Base-by-base conservation (phyloP, 2,329 filamentous ascomycete species). In the Grosmannia penicillata region DNA sequence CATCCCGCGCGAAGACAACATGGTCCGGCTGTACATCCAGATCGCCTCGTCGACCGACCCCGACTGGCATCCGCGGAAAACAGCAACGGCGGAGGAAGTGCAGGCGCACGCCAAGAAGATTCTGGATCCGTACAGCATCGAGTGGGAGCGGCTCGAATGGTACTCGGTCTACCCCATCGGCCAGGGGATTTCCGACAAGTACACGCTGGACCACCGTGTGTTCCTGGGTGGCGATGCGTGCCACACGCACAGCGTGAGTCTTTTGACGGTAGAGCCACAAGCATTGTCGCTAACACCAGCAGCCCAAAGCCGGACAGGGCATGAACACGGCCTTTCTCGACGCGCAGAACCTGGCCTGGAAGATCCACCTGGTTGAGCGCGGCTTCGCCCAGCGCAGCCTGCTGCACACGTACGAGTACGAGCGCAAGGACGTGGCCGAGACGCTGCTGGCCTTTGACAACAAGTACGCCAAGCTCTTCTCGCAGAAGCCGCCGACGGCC, bases 341-440 rank as follows among this genome's bases (percentile, higher is more conserved):
- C 48, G 85, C 85, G 1, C 73, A 85, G 43, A 96, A 95, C 56
- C 66, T 96, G 29, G 87, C 87, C 8, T 96, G 87, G 87, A 96
- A 96, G 63, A 82, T 95, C 37, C 87, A 94, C 54, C 77, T 82
- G 26, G 89, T 95, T 9, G 86, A 94, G 54, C 68, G 70, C 21
- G 85, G 85, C 11, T 83, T 93, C 48, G 83, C 85, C 1, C 62
- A 76, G 23, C 78, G 82, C 43, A 72, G 73, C 4, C 67, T 91
- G 15, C 70, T 96, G 36, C 72, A 77, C 44, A 91, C 87, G 0
- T 96, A 95, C 56, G 84, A 95, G 60, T 68, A 70, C 3, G 87
- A 95, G 59, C 78, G 87, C 41, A 87, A 83, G 54, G 68, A 80
- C 40, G 79, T 93, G 30, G 89, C 89, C 6, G 82, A 94, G 58